Evolutionary conservation across 1,139 yeast species (phyloP).

Genomic region (Geotrichum phurueaensis): DNA sequence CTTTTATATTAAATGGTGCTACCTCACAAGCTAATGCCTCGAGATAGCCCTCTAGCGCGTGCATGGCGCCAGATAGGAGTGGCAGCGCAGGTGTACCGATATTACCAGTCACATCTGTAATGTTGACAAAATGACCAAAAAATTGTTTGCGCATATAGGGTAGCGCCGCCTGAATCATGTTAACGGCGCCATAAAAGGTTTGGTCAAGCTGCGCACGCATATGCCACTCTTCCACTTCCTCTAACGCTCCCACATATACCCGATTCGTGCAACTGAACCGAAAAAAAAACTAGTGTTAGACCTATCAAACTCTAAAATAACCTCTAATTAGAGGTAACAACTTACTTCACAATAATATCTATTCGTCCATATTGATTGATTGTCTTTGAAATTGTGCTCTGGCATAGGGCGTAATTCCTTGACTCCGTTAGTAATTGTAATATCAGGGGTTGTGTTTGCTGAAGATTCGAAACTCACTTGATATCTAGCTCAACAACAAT

Average conservation of each 20-base stretch:
- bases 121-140: constrained; percentile 32
- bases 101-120: constrained; percentile 32
- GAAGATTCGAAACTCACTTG: constrained; percentile 6
- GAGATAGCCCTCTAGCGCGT: constrained; percentile 35
- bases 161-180: constrained; percentile 30
- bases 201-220: constrained; percentile 30
- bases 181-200: constrained; percentile 30
- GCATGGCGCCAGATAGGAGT: constrained; percentile 29
- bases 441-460: not conserved
- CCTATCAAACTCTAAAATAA: constrained; percentile 1
- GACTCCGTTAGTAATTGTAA: not conserved
- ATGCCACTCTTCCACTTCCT: constrained; percentile 32
- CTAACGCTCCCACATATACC: constrained; percentile 29
- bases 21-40: constrained; percentile 34
- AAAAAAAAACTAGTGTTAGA: constrained; percentile 7
- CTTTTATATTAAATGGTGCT: constrained; percentile 29
- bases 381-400: constrained; percentile 28
- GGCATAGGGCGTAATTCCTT: constrained; percentile 28
- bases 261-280: constrained; percentile 17
- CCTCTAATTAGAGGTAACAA: not conserved
- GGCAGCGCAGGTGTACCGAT: constrained; percentile 33
- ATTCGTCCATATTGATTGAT: constrained; percentile 26
- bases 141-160: constrained; percentile 28
- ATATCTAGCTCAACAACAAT: constrained; percentile 24
- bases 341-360: constrained; percentile 29